Evolutionary conservation across 1,284 basidiomycete genomes (phyloP).

Genomic region (Ustilago bromivora): DNA sequence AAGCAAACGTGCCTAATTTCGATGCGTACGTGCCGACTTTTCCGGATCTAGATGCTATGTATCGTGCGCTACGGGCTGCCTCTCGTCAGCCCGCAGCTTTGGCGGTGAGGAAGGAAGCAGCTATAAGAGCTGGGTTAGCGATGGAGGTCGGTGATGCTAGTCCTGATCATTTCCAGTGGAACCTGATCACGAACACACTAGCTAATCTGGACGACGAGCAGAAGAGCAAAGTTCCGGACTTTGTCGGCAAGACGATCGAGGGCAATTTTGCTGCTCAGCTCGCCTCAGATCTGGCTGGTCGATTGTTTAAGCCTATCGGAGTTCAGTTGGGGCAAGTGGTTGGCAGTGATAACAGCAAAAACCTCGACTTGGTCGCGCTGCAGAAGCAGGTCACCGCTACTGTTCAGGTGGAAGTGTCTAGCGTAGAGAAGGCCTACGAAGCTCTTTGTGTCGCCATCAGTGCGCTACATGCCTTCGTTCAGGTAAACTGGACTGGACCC

Average conservation of each 20-base stretch:
- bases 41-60: constrained; percentile 47
- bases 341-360: constrained; percentile 25
- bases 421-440: constrained; percentile 23
- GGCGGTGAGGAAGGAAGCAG: background rate
- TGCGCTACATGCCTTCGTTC: constrained; percentile 88
- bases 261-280: constrained; percentile 70
- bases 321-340: constrained; percentile 24
- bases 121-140: background rate
- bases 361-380: constrained; percentile 25
- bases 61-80: constrained; percentile 30
- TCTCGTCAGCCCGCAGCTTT: constrained; percentile 17
- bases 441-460: constrained; percentile 79
- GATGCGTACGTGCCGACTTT: constrained; percentile 48
- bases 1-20: constrained; percentile 34
- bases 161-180: constrained; percentile 45
- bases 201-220: constrained; percentile 25
- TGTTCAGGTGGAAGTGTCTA: constrained; percentile 8
- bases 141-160: constrained; percentile 9
- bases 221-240: constrained; percentile 32
- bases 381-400: constrained; percentile 26
- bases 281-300: constrained; percentile 54
- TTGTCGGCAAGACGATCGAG: constrained; percentile 58
- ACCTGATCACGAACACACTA: constrained; percentile 46
- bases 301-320: constrained; percentile 55
- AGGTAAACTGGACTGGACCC: constrained; percentile 97